Base-by-base conservation (phyloP, 768 basidiomycete genomes). In the Imleria badia region DNA sequence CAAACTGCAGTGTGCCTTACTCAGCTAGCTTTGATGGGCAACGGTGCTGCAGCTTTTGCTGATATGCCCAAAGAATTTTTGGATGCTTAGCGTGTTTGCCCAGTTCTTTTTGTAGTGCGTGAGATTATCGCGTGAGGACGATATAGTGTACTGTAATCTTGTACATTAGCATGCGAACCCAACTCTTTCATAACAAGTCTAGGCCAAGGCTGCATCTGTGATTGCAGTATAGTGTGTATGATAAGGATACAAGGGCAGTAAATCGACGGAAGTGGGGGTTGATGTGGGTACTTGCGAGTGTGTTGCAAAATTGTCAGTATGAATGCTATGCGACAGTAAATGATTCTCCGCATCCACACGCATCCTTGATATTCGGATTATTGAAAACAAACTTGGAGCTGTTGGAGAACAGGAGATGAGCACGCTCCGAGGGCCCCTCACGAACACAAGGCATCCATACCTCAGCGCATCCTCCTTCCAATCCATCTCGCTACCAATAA, bases 401-500 rank as follows among this genome's bases (percentile, higher is more conserved):
- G 64, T 7, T 20, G 45, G 44, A 19, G 12, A 56, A 49, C 17
- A 35, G 40, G n/a, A 31, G 17, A 58, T 54, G 39, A 57, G 50
- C 40, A 14, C 39, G 40, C 22, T 29, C 44, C 26, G 6, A 26
- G 31, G 41, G 46, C 31, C 14, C 58, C 20, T 9, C 15, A n/a
- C 7, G 31, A 22, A 22, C 23, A 19, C 3, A 43, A 14, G 19
- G 23, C 17, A 36, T 13, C 19, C 6, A 50, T 55, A 90, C 89
- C 93, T 95, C 40, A 99, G 75, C 31, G 84, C 72, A 69, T 96
- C 94, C 75, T 98, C 97, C 55, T 85, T 81, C 97, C 97, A 99
- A 68, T 96, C 94, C 97, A 99, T 99, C 79, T 91, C 91, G 71
- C 93, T 96, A 46, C 97, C 97, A 56, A 99, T 97, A 62, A 99